Percentiles rank a stretch among this genome's conserved stretches.
Evolutionary conservation across 495 filamentous ascomycete genomes (phyloP).

Genomic region (Saxophila tyrrhenica): DNA sequence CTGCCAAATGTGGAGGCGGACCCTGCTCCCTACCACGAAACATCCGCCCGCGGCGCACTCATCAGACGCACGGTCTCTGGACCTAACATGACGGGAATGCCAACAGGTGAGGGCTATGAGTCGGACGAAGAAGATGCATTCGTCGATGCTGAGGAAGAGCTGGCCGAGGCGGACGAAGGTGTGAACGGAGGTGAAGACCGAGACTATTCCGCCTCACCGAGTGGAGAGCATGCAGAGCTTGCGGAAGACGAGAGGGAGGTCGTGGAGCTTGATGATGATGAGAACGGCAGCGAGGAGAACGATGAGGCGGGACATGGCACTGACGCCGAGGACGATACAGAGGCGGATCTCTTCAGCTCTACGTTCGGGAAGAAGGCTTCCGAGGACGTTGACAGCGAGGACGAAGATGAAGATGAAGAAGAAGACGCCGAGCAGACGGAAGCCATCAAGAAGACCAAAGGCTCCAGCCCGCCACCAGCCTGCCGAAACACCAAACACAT

Average conservation of each 20-base stretch:
- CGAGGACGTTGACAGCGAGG: neutral
- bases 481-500: neutral
- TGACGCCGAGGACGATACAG: neutral
- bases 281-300: no score
- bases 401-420: conserved; percentile 8
- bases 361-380: neutral
- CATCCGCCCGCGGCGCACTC: neutral
- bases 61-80: neutral
- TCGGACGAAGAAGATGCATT: neutral
- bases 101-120: neutral
- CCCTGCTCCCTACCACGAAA: neutral
- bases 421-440: neutral
- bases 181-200: neutral
- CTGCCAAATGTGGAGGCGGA: neutral
- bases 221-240: no score
- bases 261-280: neutral
- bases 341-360: neutral
- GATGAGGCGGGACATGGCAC: neutral
- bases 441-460: neutral
- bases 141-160: neutral
- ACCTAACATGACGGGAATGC: neutral
- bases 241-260: neutral
- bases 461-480: neutral
- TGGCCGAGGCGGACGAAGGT: neutral
- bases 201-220: no score